Evolutionary conservation across 2,329 filamentous ascomycete species (phyloP), one percentile per base, ranked within the genome.

Genomic region (Penicillium nordicum): DNA sequence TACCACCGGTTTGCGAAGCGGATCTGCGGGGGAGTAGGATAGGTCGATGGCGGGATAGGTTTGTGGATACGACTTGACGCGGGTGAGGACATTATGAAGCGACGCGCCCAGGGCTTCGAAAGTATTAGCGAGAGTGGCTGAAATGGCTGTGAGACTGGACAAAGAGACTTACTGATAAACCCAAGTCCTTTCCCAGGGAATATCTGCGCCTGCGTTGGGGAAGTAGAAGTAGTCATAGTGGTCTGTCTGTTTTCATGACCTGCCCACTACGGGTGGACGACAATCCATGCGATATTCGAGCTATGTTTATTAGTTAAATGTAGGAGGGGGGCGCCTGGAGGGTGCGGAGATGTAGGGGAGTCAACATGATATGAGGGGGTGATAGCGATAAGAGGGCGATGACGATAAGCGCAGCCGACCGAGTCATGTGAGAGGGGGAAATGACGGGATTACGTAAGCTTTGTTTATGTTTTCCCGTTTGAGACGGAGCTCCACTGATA

Each of bases 51-150:
- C 87, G 4, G 90, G 89, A 75, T 93, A 97, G 6, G 82, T 81
- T 64, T 89, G 86, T 10, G 91, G 90, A 71, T 96, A 90, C 51
- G 90, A 88, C 72, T 97, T 97, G 68, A 97, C 81, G 51, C 90
- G 87, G 29, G 89, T 92, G 58, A 97, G 78, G 67, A 95, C 83
- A 70, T 96, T 91, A 76, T 97, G 92, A 36, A 99, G 84, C 2
- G 92, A 96, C 61, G 91, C 89, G 55, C 94, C 94, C 56, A 99
- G 86, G 48, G 88, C 92, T 96, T 70, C 50, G 23, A 21, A 51
- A 53, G 40, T 56, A 54, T 72, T 69, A 72, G 61, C 65, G 50
- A 55, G 55, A 59, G 47, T 4, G 46, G 41, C 32, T 29, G 29
- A 14, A 46, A 41, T 36, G 34, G 46, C 18, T 63, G 55, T 61